These are phyloP conservation scores for Hypomyces perniciosus DNA, from an alignment of 2,329 filamentous ascomycete species.

Conservation along the genomic window DNA sequence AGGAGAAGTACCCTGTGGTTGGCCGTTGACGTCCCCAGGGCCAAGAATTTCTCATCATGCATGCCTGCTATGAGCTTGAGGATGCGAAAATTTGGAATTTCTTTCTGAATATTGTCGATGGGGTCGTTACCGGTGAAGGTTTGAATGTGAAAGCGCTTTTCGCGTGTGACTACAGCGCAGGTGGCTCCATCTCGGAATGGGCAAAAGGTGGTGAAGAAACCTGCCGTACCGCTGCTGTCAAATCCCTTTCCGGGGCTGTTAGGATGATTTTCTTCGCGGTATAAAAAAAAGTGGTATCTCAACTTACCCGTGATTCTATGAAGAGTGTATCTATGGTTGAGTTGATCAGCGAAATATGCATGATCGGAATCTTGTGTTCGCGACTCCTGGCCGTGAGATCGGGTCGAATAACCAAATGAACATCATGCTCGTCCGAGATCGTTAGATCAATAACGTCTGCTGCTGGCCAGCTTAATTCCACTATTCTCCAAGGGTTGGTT, in stretches of 20 bases:
- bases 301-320: conserved; percentile 17
- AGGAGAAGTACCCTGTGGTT: conserved; percentile 20
- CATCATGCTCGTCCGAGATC: conserved; percentile 13
- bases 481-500: neutral
- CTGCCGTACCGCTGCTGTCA: conserved; percentile 19
- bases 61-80: conserved; percentile 20
- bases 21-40: conserved; percentile 18
- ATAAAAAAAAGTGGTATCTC: neutral
- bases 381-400: conserved; percentile 15
- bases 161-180: conserved; percentile 22
- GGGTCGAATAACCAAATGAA: conserved; percentile 18
- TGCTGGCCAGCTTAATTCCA: conserved; percentile 18
- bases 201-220: conserved; percentile 25
- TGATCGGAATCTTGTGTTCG: conserved; percentile 20
- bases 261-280: neutral
- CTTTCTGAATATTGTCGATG: conserved; percentile 11
- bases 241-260: neutral
- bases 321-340: conserved; percentile 12
- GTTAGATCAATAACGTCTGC: conserved; percentile 17
- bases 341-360: conserved; percentile 16
- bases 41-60: conserved; percentile 19
- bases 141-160: conserved; percentile 22
- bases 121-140: conserved; percentile 8
- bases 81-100: conserved; percentile 24
- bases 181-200: conserved; percentile 17